These are phyloP conservation scores for Garcia nutans DNA, from an alignment of 345 rosid genomes.

Conservation along the genomic window DNA sequence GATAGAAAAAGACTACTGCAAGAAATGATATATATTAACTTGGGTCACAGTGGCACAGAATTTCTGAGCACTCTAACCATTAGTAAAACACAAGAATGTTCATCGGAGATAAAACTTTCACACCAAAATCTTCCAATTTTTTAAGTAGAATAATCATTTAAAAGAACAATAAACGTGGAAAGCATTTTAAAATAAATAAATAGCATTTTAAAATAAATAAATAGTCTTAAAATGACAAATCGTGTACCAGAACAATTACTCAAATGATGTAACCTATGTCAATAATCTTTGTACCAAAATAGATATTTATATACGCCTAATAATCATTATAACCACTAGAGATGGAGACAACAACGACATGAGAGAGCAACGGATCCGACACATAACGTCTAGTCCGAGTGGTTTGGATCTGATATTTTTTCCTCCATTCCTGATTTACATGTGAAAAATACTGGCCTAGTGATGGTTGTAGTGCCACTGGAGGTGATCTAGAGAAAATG, in stretches of 20 bases:
- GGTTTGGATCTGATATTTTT: constrained; percentile 63
- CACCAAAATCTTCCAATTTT: not conserved
- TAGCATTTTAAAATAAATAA: constrained; percentile 1
- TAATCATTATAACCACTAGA: constrained; percentile 90
- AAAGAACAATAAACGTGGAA: not conserved
- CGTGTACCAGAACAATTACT: not conserved
- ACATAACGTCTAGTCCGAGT: constrained; percentile 46
- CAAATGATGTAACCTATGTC: not conserved
- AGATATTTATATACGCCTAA: constrained; percentile 52
- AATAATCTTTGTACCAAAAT: not conserved
- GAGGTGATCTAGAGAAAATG: constrained; percentile 82
- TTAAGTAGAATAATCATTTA: not conserved
- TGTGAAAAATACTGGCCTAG: constrained; percentile 75
- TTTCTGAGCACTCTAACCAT: too few relatives aligned
- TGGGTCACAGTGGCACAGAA: too few relatives aligned
- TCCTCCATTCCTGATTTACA: constrained; percentile 83
- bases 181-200: constrained; percentile 3
- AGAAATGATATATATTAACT: too few relatives aligned
- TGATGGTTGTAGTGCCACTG: constrained; percentile 95
- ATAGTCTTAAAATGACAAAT: constrained; percentile 7
- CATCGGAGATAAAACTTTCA: not conserved
- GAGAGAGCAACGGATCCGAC: constrained; percentile 68
- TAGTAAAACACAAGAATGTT: not conserved
- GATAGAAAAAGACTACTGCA: not conserved
- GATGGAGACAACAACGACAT: constrained; percentile 76